A percentile compares a stretch with the other conserved stretches of the same genome.
These are phyloP conservation scores for Xylariaceae sp. DNA, from an alignment of 2,329 filamentous ascomycete species.

Conservation along the genomic window DNA sequence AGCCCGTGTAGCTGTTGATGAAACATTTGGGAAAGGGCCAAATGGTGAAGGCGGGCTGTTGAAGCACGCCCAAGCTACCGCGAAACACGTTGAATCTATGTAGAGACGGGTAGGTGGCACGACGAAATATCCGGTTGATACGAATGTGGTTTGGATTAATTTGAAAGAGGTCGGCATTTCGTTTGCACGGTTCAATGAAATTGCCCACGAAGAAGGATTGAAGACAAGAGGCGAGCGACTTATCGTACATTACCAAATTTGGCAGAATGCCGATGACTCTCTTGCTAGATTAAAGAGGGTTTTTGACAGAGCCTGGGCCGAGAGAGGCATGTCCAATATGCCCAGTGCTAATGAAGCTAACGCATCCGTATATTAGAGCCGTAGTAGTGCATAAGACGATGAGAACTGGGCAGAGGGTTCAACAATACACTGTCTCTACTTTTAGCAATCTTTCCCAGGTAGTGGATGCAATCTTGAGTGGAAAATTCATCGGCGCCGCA, in stretches of 20 bases:
- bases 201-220: conserved; percentile 52
- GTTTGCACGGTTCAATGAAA: conserved; percentile 47
- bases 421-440: no score
- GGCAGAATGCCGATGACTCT: conserved; percentile 10
- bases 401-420: no score
- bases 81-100: neutral
- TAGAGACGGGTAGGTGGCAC: conserved; percentile 52
- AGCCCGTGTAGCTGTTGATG: conserved; percentile 62
- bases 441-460: no score
- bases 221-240: conserved; percentile 52
- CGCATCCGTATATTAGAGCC: neutral
- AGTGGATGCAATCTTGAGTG: no score
- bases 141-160: conserved; percentile 91
- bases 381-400: no score
- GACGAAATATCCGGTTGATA: conserved; percentile 67
- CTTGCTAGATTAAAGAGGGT: neutral
- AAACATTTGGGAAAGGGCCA: conserved; percentile 33
- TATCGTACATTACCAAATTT: conserved; percentile 61
- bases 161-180: conserved; percentile 57
- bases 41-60: neutral
- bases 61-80: neutral
- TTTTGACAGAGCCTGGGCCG: neutral
- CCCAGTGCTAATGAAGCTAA: neutral
- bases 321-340: neutral
- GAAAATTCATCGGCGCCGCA: no score